phyloP scores from a whole-genome alignment of 2,329 filamentous ascomycete genomes.

The Thelonectria rubi region DNA sequence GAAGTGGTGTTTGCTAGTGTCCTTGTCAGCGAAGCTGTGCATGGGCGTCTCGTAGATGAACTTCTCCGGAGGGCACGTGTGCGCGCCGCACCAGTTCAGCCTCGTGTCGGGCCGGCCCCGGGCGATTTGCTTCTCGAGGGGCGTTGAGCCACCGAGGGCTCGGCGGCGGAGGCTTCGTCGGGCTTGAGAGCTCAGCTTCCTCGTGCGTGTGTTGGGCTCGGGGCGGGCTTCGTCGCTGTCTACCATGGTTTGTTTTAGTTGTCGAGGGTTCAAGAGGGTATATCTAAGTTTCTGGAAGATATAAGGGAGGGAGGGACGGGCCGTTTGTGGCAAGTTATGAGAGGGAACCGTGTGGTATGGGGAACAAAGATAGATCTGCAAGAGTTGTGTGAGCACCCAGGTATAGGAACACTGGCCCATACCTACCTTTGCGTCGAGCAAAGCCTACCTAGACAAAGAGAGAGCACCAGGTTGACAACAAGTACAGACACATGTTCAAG shows the following conservation, averaged over 20 bases:
- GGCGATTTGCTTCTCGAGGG: conserved; percentile 29
- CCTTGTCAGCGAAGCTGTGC: conserved; percentile 14
- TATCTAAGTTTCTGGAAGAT: too few species aligned
- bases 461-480: too few species aligned
- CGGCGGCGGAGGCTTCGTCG: conserved; percentile 30
- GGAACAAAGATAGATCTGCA: too few species aligned
- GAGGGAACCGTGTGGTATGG: too few species aligned
- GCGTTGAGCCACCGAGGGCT: conserved; percentile 5
- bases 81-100: conserved; percentile 32
- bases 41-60: conserved; percentile 23
- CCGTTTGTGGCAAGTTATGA: too few species aligned
- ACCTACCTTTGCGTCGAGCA: too few species aligned
- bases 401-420: too few species aligned
- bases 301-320: too few species aligned
- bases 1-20: conserved; percentile 17
- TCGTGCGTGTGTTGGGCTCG: background rate
- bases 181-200: conserved; percentile 1
- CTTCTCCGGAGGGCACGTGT: conserved; percentile 24
- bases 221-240: background rate
- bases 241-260: background rate
- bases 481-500: too few species aligned
- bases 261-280: too few species aligned
- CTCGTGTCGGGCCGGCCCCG: conserved; percentile 32
- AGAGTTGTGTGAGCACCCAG: too few species aligned
- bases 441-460: too few species aligned